Evolutionary conservation across 73 alveolate genomes (phyloP), one percentile per base, ranked within the genome.

Genomic region (Blepharisma stoltei): DNA sequence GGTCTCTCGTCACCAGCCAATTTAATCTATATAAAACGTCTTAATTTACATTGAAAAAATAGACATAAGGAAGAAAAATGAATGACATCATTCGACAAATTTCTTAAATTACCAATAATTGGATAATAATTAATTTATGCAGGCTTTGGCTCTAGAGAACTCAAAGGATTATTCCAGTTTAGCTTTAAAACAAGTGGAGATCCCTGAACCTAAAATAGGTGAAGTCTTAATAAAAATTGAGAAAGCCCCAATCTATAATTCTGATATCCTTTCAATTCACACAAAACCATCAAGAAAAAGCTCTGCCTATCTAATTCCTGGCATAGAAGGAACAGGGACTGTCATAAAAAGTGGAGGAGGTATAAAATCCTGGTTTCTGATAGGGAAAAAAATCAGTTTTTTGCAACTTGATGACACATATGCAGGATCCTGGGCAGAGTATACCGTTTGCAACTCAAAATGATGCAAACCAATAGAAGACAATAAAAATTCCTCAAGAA

Each of bases 371-470:
- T 20, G 14, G 14, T 60, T 60, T 60, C 14, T 14, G 18, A 0
- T 8, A 60, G 73, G 73, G 14, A 60, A 60, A 60, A 60, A 60
- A 25, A 38, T 60, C 18, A 60, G 73, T 25, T 60, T 60, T 38
- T 14, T 60, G 73, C 73, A 60, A 60, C 6, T 60, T 20, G 73
- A 60, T 38, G 46, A 25, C 18, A 14, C 73, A 14, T 25, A 14
- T 20, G 46, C 73, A 60, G 73, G 73, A 8, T 1, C 73, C 38
- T 60, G 73, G 73, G 73, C 73, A 8, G 73, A 60, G 5, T 60
- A 60, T 25, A 47, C 23, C 2, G 73, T 60, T 9, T 60, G 73
- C 5, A 38, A 60, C 23, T n/a, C 14, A 25, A 60, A 60, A 25
- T 60, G 23, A 8, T 60, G 14, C 46, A 60, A 14, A 38, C 46